Conservation (phyloP, 371 early-diverging fungal species). For the Chytridium lagenaria region DNA sequence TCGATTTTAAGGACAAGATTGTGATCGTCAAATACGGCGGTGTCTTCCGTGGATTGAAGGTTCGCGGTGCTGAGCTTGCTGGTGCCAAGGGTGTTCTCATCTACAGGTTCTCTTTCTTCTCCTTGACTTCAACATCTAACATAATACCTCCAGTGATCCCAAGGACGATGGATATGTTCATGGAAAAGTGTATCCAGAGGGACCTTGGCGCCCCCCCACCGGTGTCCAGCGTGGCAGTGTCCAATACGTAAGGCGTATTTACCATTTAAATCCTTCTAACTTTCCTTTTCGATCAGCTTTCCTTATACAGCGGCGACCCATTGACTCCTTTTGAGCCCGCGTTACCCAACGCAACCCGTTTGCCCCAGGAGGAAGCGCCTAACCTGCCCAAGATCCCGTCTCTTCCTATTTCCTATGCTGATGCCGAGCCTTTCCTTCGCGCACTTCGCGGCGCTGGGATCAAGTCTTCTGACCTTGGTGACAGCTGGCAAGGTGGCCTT, state of each 20-base stretch:
- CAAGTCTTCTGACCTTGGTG: neutral
- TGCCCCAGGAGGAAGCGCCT: constrained; percentile 54
- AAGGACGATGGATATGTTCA: constrained; percentile 57
- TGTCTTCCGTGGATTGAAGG: constrained; percentile 66
- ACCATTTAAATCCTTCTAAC: neutral
- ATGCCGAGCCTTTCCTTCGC: constrained; percentile 52
- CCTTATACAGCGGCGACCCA: constrained; percentile 68
- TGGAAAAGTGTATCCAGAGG: constrained; percentile 68
- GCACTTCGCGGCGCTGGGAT: constrained; percentile 30
- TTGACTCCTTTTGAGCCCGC: constrained; percentile 69
- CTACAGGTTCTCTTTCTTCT: constrained; percentile 43
- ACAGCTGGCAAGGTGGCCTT: constrained; percentile 35
- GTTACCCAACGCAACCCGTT: constrained; percentile 57
- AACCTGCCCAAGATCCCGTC: constrained; percentile 69
- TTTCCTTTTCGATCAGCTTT: constrained; percentile 5
- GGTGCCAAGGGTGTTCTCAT: constrained; percentile 67
- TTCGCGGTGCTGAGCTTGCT: constrained; percentile 63
- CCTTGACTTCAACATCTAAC: no score
- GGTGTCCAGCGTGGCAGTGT: constrained; percentile 69
- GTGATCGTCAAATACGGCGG: constrained; percentile 69
- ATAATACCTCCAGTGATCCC: constrained; percentile 49
- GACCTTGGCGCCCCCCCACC: constrained; percentile 68
- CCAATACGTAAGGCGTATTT: constrained; percentile 36
- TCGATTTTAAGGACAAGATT: constrained; percentile 59
- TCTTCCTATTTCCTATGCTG: constrained; percentile 68